Base-by-base conservation (phyloP, 768 basidiomycete species). In the Ramaria sp. region DNA sequence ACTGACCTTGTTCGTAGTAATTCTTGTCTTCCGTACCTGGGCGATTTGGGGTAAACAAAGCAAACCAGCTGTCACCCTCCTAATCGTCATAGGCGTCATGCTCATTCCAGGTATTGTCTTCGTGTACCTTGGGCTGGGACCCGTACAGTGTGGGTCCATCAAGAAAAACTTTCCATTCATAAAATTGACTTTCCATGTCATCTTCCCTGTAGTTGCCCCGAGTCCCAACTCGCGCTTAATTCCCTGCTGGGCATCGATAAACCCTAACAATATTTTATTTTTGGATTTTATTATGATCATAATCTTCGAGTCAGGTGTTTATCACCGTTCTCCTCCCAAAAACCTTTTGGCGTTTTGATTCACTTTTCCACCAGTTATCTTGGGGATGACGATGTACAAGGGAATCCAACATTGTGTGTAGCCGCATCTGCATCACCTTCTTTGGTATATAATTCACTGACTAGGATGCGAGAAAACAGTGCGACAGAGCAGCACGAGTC, bases 1-100 rank as follows among this genome's bases (percentile, higher is more conserved):
- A 34, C 8, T 41, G 16, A 41, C 20, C 16, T 41, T 9, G 39
- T 22, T 41, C 8, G 4, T 28, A 52, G 51, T 43, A 28, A 38
- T 52, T 39, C 38, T 52, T 15, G 28, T 52, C 9, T 52, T 52
- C 25, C 36, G 51, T 18, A 52, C 51, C 22, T 52, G 51, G 51
- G 51, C 51, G 32, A 43, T 52, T n/a, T 52, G 51, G 51, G 42
- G 38, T n/a, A 9, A 38, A 8, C 12, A 24, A 5, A 16, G 25
- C 13, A 20, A 13, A 20, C 13, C 42, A 15, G 37, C 32, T 15
- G 15, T 41, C 20, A 10, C 22, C 25, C 16, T 42, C 7, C 25
- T 43, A 8, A 3, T 42, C 6, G 5, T 30, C 5, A 6, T 47
- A 24, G 22, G 15, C n/a, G n/a, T 30, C 16, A 18, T 30, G 25